phyloP scores from a whole-genome alignment of 1,284 basidiomycete genomes.

The Rhodotorula sp. region DNA sequence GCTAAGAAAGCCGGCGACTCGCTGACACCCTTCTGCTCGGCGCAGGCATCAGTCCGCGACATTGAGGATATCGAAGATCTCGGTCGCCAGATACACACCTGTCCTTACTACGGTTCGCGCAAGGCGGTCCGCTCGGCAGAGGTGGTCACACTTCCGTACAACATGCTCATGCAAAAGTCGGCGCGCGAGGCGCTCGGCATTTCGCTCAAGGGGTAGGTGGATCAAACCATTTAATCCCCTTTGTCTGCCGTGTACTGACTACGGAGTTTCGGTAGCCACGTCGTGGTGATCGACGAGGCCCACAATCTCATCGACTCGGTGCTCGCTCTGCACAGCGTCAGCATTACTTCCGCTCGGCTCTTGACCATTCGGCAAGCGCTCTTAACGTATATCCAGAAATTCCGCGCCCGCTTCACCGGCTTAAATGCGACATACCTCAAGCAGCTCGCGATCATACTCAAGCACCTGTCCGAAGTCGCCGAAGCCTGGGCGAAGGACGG shows the following conservation, averaged over 20 bases:
- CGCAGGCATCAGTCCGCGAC: slow-evolving; percentile 78
- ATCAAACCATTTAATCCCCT: not conserved
- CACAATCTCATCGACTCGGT: slow-evolving; percentile 72
- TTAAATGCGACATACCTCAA: slow-evolving; percentile 74
- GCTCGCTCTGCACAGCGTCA: slow-evolving; percentile 75
- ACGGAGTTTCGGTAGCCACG: slow-evolving; percentile 49
- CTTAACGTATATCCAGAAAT: slow-evolving; percentile 71
- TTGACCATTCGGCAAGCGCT: slow-evolving; percentile 67
- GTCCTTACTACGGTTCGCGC: slow-evolving; percentile 91
- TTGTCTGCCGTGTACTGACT: not conserved
- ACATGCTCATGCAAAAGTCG: slow-evolving; percentile 78
- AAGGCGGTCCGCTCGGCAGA: slow-evolving; percentile 85
- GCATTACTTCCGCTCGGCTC: slow-evolving; percentile 59
- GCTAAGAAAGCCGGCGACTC: not conserved
- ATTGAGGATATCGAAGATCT: slow-evolving; percentile 85
- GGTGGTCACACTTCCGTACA: slow-evolving; percentile 83
- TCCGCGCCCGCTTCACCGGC: slow-evolving; percentile 70
- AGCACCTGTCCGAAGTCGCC: slow-evolving; percentile 63
- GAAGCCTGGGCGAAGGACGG: slow-evolving; percentile 49
- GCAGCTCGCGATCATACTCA: slow-evolving; percentile 70
- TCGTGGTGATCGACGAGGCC: slow-evolving; percentile 93
- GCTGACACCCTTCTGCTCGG: too few relatives aligned
- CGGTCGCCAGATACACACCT: slow-evolving; percentile 67
- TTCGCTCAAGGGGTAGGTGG: slow-evolving; percentile 62
- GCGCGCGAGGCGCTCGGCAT: slow-evolving; percentile 85